These are phyloP conservation scores for Phytophthora europaea DNA, from an alignment of 352 stramenopile species.

Conservation along the genomic window DNA sequence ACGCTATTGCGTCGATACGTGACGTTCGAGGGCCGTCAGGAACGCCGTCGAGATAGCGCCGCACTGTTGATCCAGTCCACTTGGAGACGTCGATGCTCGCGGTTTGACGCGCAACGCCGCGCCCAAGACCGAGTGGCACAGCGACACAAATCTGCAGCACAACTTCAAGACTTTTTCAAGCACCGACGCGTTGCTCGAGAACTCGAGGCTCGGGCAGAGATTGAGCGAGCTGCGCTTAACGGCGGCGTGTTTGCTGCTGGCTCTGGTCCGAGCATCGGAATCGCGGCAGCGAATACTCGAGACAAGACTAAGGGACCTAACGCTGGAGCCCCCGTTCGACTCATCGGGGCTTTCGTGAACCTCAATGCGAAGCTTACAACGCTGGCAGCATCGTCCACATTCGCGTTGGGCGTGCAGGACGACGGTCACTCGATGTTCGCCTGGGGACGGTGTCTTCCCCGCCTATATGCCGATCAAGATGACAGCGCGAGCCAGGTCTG, in stretches of 20 bases:
- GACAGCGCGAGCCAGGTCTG: conserved; percentile 14
- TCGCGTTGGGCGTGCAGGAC: conserved; percentile 51
- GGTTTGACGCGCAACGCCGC: conserved; percentile 37
- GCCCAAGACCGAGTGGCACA: conserved; percentile 33
- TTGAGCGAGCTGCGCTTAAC: conserved; percentile 63
- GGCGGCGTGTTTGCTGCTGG: conserved; percentile 66
- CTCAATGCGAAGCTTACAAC: conserved; percentile 45
- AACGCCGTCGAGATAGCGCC: conserved; percentile 46
- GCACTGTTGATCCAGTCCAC: conserved; percentile 71
- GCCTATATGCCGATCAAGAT: conserved; percentile 34
- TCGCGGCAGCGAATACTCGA: conserved; percentile 1
- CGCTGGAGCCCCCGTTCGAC: conserved; percentile 37
- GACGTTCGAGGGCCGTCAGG: conserved; percentile 57
- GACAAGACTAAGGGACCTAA: conserved; percentile 9
- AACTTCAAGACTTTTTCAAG: conserved; percentile 66
- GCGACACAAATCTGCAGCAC: conserved; percentile 55
- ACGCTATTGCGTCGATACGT: conserved; percentile 55
- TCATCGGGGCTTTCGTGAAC: conserved; percentile 62
- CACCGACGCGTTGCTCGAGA: conserved; percentile 56
- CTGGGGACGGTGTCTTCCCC: conserved; percentile 66
- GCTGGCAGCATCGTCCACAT: conserved; percentile 56
- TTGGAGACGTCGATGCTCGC: conserved; percentile 66
- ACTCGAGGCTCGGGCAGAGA: conserved; percentile 62
- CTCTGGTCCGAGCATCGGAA: conserved; percentile 50
- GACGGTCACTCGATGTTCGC: conserved; percentile 58